phyloP scores from a whole-genome alignment of 2,329 filamentous ascomycete species.

The Talaromyces pinophilus region DNA sequence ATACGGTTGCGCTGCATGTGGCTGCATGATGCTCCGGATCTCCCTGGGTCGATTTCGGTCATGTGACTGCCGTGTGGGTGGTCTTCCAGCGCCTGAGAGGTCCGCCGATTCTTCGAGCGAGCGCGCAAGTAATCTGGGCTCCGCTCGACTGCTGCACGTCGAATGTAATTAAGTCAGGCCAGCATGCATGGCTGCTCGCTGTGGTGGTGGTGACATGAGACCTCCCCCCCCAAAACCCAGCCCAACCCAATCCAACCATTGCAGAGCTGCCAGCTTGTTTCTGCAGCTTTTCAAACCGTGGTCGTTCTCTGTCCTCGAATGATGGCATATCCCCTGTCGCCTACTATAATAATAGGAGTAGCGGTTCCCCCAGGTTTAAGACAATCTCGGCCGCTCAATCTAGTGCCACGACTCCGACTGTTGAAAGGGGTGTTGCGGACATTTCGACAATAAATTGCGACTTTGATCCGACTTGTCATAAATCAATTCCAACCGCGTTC shows the following conservation, averaged over 20 bases:
- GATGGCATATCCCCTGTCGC: slow-evolving; percentile 18
- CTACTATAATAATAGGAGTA: slow-evolving; percentile 11
- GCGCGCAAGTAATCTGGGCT: slow-evolving; percentile 14
- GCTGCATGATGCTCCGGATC: slow-evolving; percentile 22
- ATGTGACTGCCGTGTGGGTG: slow-evolving; percentile 38
- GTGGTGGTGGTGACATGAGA: slow-evolving; percentile 22
- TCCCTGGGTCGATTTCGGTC: slow-evolving; percentile 31
- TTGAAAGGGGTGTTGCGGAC: neutral
- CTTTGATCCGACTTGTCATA: neutral
- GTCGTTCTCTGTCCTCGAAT: slow-evolving; percentile 12
- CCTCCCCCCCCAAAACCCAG: slow-evolving; percentile 2
- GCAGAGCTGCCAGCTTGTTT: slow-evolving; percentile 22
- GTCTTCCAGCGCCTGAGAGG: slow-evolving; percentile 19
- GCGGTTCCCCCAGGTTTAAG: slow-evolving; percentile 13
- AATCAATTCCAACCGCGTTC: slow-evolving; percentile 8
- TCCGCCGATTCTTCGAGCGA: too few relatives aligned
- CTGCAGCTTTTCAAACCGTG: slow-evolving; percentile 20
- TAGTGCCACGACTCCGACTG: neutral
- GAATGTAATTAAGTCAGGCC: slow-evolving; percentile 15
- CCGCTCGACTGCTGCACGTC: slow-evolving; percentile 22
- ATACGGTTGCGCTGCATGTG: slow-evolving; percentile 19
- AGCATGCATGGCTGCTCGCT: slow-evolving; percentile 19
- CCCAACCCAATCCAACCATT: slow-evolving; percentile 11
- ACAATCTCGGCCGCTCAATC: slow-evolving; percentile 13
- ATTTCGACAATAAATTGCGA: slow-evolving; percentile 3